These are phyloP conservation scores for Podospora pseudopauciseta DNA, from an alignment of 495 filamentous ascomycete species.

Conservation along the genomic window DNA sequence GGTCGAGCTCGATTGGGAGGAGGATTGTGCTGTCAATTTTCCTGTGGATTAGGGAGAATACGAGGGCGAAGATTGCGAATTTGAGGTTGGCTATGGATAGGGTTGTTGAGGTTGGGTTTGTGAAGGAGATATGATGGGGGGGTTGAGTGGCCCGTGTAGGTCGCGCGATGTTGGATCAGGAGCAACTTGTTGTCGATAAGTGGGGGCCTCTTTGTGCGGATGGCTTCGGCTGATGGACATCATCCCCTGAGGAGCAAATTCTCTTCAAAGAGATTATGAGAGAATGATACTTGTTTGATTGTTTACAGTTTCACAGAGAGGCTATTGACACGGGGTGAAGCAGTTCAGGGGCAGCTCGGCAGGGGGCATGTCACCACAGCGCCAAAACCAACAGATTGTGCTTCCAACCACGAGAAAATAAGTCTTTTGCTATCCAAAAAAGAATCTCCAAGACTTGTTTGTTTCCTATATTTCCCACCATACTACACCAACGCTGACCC, in stretches of 20 bases:
- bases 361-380: background rate
- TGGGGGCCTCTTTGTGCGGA: background rate
- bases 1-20: conserved; percentile 33
- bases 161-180: background rate
- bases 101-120: conserved; percentile 66
- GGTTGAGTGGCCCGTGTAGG: background rate
- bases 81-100: conserved; percentile 57
- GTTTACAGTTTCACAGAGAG: background rate
- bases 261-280: background rate
- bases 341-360: background rate
- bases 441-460: background rate
- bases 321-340: background rate
- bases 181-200: background rate
- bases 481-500: background rate
- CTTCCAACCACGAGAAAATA: background rate
- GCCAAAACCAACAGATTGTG: background rate
- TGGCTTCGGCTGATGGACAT: background rate
- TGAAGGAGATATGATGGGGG: conserved; percentile 55
- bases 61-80: conserved; percentile 58
- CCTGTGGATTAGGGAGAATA: conserved; percentile 66
- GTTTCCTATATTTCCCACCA: background rate
- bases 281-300: background rate
- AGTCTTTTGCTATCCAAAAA: background rate
- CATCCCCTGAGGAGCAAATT: background rate
- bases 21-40: conserved; percentile 55